Percentiles rank a stretch among this genome's conserved stretches.
Evolutionary conservation across 2,329 filamentous ascomycete genomes (phyloP).

Genomic region (Paraphaeosphaeria minitans): DNA sequence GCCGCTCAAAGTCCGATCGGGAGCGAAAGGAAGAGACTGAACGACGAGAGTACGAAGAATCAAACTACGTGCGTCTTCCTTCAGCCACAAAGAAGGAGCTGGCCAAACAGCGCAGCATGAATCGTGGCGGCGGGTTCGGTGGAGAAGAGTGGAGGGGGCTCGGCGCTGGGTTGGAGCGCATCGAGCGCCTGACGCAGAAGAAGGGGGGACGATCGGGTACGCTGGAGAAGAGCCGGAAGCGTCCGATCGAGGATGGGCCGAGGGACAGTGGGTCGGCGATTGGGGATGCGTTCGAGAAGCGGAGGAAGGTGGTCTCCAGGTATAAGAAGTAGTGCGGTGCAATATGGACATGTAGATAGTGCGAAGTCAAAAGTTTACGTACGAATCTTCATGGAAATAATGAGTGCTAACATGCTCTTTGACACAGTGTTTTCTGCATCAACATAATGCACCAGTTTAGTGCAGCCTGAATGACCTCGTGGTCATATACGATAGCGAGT

Average conservation of each 20-base stretch:
- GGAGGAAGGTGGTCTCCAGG: conserved; percentile 43
- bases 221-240: conserved; percentile 86
- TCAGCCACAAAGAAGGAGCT: conserved; percentile 86
- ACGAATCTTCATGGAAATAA: no score
- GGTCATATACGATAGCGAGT: background rate
- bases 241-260: conserved; percentile 73
- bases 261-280: conserved; percentile 69
- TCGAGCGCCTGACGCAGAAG: conserved; percentile 78
- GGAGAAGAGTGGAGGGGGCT: conserved; percentile 93
- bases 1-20: conserved; percentile 75
- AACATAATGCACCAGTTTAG: no score
- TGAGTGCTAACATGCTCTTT: no score
- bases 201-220: conserved; percentile 60
- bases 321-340: conserved; percentile 26
- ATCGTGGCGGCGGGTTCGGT: conserved; percentile 67
- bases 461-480: background rate
- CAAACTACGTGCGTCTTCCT: conserved; percentile 86
- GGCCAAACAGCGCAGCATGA: conserved; percentile 62
- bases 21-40: conserved; percentile 81
- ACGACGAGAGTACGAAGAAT: conserved; percentile 85
- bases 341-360: background rate
- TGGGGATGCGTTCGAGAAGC: conserved; percentile 71
- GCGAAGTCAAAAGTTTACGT: background rate
- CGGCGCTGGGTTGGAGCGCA: conserved; percentile 83
- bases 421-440: no score